Evolutionary conservation across 345 rosid genomes (phyloP).

Genomic region (Xanthoceras sorbifolium): DNA sequence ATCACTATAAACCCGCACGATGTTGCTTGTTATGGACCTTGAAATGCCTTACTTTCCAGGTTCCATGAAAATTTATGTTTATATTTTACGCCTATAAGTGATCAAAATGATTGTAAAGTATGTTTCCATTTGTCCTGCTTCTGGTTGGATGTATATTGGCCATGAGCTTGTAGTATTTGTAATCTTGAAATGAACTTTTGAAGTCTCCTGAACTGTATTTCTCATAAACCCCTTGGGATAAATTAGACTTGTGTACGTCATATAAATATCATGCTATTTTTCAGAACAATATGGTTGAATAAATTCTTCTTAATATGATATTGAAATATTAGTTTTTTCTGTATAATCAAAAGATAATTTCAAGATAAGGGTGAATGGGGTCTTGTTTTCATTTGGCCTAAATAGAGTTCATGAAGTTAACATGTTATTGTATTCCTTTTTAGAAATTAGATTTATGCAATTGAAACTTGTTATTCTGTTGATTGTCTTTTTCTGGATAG

Average conservation of each 20-base stretch:
- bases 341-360: not conserved
- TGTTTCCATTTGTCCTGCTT: not conserved
- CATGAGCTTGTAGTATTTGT: not conserved
- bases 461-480: not conserved
- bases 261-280: not conserved
- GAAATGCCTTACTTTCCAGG: not conserved
- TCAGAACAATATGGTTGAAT: not conserved
- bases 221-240: not conserved
- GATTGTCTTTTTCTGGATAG: not conserved
- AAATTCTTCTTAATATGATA: not conserved
- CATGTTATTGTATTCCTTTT: not conserved
- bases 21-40: conserved; percentile 1
- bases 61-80: not conserved
- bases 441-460: not conserved
- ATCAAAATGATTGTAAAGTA: not conserved
- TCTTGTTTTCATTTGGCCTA: not conserved
- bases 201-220: not conserved
- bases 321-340: not conserved
- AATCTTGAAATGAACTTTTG: not conserved
- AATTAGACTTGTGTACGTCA: not conserved
- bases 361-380: not conserved
- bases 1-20: not conserved
- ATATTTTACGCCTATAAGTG: not conserved
- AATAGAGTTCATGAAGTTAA: not conserved
- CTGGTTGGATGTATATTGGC: not conserved